Base-by-base conservation (phyloP, 352 stramenopile species). In the Phytophthora nicotianae region DNA sequence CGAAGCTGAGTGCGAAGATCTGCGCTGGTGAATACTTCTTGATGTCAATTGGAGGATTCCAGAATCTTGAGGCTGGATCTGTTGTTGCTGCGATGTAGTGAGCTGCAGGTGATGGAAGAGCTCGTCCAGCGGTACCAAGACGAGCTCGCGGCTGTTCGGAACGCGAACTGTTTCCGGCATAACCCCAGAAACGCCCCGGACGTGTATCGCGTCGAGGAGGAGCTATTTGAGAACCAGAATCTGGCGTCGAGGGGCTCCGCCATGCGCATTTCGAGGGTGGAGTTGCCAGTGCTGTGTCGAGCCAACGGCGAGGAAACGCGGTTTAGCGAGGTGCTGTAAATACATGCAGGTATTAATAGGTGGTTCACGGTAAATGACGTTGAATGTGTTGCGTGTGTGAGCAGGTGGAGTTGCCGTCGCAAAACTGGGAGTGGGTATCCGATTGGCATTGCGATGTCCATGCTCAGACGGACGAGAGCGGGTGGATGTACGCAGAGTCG, bases 81-180 rank as follows among this genome's bases (percentile, higher is more conserved):
- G 32, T 38, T 55, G 17, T 35, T 26, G 27, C 2, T 49, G 21
- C 20, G 56, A 5, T 38, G n/a, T 26, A 90, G 82, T 21, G 82
- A 91, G 57, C 60, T 91, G 21, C 65, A 54, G 23, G 80, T 79
- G 14, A 74, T 91, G 45, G 80, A 90, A 56, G 46, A 59, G 40
- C 65, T 91, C n/a, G 73, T 90, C 35, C 64, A 75, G 41, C 70
- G 77, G 24, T 90, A 89, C 58, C 83, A 91, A 58, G 62, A 78
- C 40, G 75, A 90, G 40, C 67, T 91, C 6, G 26, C 46, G 26
- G 43, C 48, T 40, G 35, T 27, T 17, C 42, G n/a, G 21, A 46
- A 35, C 16, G 19, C 24, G 5, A 33, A 9, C 5, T 38, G 27
- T 26, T 48, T 50, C 14, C 29, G 40, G 5, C 45, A 26, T 5